Percentiles rank a stretch among this genome's conserved stretches.
Conservation (phyloP, 2,329 filamentous ascomycete genomes). For the Verticillium nubilum region DNA sequence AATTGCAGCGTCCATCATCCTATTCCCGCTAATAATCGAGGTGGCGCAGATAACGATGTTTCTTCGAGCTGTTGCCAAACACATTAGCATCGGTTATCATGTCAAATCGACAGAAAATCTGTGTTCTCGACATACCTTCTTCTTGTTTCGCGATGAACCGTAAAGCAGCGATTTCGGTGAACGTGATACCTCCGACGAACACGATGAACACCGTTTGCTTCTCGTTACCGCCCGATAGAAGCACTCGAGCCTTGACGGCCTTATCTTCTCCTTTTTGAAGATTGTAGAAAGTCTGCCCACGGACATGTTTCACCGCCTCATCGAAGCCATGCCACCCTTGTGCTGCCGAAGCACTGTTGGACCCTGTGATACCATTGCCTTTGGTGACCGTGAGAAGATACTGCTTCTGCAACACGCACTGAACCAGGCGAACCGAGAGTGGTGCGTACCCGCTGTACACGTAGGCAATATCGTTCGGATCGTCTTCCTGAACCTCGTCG, state of each 20-base stretch:
- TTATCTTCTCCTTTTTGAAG: slow-evolving; percentile 90
- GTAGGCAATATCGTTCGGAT: slow-evolving; percentile 93
- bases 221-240: slow-evolving; percentile 68
- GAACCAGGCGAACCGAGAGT: slow-evolving; percentile 82
- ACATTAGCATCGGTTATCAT: not conserved
- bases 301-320: slow-evolving; percentile 80
- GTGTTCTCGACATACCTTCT: slow-evolving; percentile 46
- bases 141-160: slow-evolving; percentile 84
- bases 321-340: slow-evolving; percentile 94
- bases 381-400: slow-evolving; percentile 68
- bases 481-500: slow-evolving; percentile 92
- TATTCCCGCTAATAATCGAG: slow-evolving; percentile 82
- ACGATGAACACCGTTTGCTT: slow-evolving; percentile 93
- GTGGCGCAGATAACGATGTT: slow-evolving; percentile 92
- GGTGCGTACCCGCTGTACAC: slow-evolving; percentile 97
- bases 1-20: slow-evolving; percentile 80
- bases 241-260: slow-evolving; percentile 77
- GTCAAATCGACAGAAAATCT: not conserved
- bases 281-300: slow-evolving; percentile 86
- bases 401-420: slow-evolving; percentile 88
- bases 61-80: slow-evolving; percentile 51
- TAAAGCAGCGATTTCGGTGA: slow-evolving; percentile 90
- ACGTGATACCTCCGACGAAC: slow-evolving; percentile 94
- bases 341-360: slow-evolving; percentile 36
- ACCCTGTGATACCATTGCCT: slow-evolving; percentile 48